Evolutionary conservation across 805 yeast genomes (phyloP), one percentile per base, ranked within the genome.

Genomic region (Cephaloascus albidus): DNA sequence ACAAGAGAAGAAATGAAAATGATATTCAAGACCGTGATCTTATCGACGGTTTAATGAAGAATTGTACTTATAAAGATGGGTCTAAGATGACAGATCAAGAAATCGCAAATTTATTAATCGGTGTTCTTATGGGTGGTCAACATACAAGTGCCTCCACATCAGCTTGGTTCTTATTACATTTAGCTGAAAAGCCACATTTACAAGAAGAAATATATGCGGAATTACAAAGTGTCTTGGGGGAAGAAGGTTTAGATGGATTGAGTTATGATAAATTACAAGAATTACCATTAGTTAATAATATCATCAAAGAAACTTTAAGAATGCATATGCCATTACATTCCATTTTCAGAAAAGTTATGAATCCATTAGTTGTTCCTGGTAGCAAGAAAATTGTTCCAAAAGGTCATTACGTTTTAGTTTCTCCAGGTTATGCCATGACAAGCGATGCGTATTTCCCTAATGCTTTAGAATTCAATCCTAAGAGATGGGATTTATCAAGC

Each of bases 61-160:
- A 69, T 50, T 82, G 89, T 33, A 78, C 85, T 43, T 93, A 93
- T 68, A 89, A 86, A 60, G 97, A 93, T 57, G 98, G 98, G 51
- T 79, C 81, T 37, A 72, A 74, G 54, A 89, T 93, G 97, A 82
- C 96, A 20, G 98, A 93, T 60, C 81, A 81, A 59, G 95, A 93
- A 65, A 87, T 93, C 55, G 93, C 97, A 37, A 85, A 89, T 63
- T 70, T 93, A 60, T 69, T 88, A 60, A 90, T 93, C 61, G 98
- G 97, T 61, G 83, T 93, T 40, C 72, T 93, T 45, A 93, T 93
- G 98, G 98, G 98, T 53, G 98, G 98, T 46, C 98, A 93, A 69
- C 98, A 93, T 62, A 93, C 98, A 20, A 84, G 95, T 46, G 93
- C 97, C 35, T 76, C 97, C 18, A 93, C 98, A 18, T 85, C 95